These are phyloP conservation scores for Croton setiger DNA, from an alignment of 441 rosid genomes.

Conservation along the genomic window DNA sequence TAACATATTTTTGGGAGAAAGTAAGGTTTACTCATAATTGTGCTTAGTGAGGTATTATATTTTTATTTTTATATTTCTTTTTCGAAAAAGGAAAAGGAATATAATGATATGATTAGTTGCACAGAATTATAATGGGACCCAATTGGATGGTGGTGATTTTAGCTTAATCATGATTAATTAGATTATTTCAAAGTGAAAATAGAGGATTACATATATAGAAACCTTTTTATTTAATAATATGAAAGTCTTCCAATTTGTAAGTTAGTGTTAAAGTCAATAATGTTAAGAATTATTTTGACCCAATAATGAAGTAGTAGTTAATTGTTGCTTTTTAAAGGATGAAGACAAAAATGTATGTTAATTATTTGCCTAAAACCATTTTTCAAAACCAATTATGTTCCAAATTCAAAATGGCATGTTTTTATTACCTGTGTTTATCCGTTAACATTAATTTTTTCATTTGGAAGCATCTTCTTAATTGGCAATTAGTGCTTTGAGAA, in stretches of 20 bases:
- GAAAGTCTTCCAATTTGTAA: background rate
- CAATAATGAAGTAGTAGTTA: background rate
- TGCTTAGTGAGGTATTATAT: slow-evolving; percentile 27
- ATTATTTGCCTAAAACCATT: too few species aligned
- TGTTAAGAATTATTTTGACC: background rate
- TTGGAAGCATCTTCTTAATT: too few species aligned
- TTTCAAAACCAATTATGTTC: too few species aligned
- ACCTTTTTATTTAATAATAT: too few species aligned
- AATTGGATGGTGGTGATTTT: slow-evolving; percentile 17
- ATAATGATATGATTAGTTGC: slow-evolving; percentile 25
- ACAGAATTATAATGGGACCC: slow-evolving; percentile 19
- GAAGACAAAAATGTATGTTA: background rate
- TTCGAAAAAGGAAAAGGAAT: slow-evolving; percentile 16
- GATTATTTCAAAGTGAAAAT: slow-evolving; percentile 4
- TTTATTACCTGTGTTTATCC: too few species aligned
- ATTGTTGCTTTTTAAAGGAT: background rate
- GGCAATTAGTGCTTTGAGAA: too few species aligned
- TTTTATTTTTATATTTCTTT: slow-evolving; percentile 13
- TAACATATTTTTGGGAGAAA: slow-evolving; percentile 25
- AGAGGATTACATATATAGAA: background rate
- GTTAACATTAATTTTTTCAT: too few species aligned
- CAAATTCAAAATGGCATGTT: too few species aligned
- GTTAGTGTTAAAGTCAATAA: background rate
- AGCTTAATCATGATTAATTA: slow-evolving; percentile 6
- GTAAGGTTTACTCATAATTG: slow-evolving; percentile 35